Evolutionary conservation across 768 basidiomycete genomes (phyloP).

Genomic region (Pulveroboletus ravenelii): DNA sequence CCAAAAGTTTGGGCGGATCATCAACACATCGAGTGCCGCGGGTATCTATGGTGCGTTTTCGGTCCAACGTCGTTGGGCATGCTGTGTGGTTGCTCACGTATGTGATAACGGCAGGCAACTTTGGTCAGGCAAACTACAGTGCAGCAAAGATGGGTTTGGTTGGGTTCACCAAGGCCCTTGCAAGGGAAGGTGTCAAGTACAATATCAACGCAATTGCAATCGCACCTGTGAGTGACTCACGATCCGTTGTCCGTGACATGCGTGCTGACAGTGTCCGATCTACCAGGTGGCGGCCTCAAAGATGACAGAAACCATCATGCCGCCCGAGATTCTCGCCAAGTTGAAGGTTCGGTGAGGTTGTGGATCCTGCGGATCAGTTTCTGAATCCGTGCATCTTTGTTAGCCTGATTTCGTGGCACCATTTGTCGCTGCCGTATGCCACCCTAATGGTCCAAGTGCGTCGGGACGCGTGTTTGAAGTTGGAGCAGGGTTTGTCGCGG

Average conservation of each 20-base stretch:
- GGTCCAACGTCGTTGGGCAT: too few species aligned
- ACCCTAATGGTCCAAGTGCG: slow-evolving; percentile 77
- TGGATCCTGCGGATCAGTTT: not conserved
- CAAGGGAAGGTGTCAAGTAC: slow-evolving; percentile 89
- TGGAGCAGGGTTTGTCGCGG: slow-evolving; percentile 88
- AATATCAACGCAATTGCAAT: slow-evolving; percentile 83
- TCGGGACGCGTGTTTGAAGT: slow-evolving; percentile 86
- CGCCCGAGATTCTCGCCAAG: slow-evolving; percentile 88
- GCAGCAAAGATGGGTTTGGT: slow-evolving; percentile 97
- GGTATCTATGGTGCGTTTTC: slow-evolving; percentile 74
- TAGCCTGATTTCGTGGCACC: slow-evolving; percentile 89
- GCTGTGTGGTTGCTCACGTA: not conserved
- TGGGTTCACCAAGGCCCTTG: slow-evolving; percentile 88
- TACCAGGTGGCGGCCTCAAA: slow-evolving; percentile 80
- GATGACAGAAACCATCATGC: slow-evolving; percentile 96
- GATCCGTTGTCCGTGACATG: not conserved
- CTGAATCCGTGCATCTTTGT: not conserved
- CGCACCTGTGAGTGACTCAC: slow-evolving; percentile 63
- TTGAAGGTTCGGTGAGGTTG: slow-evolving; percentile 48
- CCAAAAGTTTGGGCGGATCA: slow-evolving; percentile 89
- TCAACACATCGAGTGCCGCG: slow-evolving; percentile 94
- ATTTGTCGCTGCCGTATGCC: slow-evolving; percentile 81
- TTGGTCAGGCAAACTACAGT: slow-evolving; percentile 97
- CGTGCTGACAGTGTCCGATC: not conserved
- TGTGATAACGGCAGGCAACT: slow-evolving; percentile 59